phyloP scores from a whole-genome alignment of 2,329 filamentous ascomycete species.

The Salinomyces thailandicus region DNA sequence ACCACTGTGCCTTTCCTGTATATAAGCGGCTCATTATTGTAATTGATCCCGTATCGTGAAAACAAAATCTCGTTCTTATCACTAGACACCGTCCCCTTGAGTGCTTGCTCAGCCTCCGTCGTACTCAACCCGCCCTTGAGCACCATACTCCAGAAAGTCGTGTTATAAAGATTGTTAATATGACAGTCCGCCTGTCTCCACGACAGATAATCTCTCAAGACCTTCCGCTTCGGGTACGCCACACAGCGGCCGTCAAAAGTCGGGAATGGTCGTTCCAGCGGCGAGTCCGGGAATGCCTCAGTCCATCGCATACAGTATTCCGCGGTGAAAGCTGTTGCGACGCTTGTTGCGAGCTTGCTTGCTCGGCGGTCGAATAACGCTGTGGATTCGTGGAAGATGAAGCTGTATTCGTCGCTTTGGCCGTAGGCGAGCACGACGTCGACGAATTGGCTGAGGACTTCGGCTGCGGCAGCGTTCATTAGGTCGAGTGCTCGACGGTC shows the following conservation, averaged over 20 bases:
- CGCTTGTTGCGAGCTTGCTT: slow-evolving; percentile 82
- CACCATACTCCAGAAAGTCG: slow-evolving; percentile 86
- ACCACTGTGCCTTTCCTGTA: slow-evolving; percentile 89
- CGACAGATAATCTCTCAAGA: slow-evolving; percentile 87
- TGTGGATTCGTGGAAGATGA: slow-evolving; percentile 49
- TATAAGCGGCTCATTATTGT: slow-evolving; percentile 90
- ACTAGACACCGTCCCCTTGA: slow-evolving; percentile 69
- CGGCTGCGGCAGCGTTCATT: slow-evolving; percentile 87
- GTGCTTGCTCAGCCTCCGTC: slow-evolving; percentile 67
- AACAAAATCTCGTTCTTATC: slow-evolving; percentile 98
- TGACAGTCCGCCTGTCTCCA: slow-evolving; percentile 98
- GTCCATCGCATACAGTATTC: slow-evolving; percentile 81
- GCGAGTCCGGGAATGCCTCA: slow-evolving; percentile 58
- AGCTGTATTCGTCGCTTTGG: slow-evolving; percentile 88
- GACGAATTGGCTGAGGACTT: slow-evolving; percentile 70
- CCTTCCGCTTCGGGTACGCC: slow-evolving; percentile 70
- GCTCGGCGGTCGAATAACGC: slow-evolving; percentile 75
- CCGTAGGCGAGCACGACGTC: slow-evolving; percentile 86
- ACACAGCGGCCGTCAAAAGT: slow-evolving; percentile 91
- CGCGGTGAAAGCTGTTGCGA: slow-evolving; percentile 87
- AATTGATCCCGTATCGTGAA: slow-evolving; percentile 81
- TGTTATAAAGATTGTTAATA: slow-evolving; percentile 98
- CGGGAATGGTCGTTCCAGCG: slow-evolving; percentile 63
- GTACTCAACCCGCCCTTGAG: slow-evolving; percentile 63
- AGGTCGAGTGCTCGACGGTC: slow-evolving; percentile 76